phyloP scores from a whole-genome alignment of 2,329 filamentous ascomycete species.

The Pseudogymnoascus sp. region DNA sequence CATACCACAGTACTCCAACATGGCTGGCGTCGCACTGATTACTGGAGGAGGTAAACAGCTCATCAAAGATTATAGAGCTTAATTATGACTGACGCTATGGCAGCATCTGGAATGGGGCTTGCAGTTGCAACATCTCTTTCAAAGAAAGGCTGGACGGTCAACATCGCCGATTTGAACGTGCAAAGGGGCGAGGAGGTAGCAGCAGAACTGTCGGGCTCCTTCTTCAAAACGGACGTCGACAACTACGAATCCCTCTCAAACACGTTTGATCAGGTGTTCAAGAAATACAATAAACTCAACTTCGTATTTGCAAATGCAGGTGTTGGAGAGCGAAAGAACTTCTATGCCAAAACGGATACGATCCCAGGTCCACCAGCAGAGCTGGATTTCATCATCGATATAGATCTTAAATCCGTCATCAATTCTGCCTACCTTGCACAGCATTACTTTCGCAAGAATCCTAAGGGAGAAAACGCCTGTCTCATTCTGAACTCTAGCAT shows the following conservation, averaged over 20 bases:
- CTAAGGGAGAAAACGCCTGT: neutral
- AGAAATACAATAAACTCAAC: neutral
- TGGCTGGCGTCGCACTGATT: constrained; percentile 10
- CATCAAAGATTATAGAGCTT: neutral
- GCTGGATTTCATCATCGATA: neutral
- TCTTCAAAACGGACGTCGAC: constrained; percentile 10
- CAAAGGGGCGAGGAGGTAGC: constrained; percentile 9
- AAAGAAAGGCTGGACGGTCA: constrained; percentile 11
- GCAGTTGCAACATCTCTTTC: constrained; percentile 11
- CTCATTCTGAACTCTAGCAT: constrained; percentile 10
- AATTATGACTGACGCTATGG: neutral
- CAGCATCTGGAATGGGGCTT: constrained; percentile 12
- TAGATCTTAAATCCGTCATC: neutral
- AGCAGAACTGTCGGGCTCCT: neutral
- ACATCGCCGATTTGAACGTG: constrained; percentile 9
- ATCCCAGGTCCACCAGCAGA: neutral
- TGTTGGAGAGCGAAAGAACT: constrained; percentile 11
- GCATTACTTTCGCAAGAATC: neutral
- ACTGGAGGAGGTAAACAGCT: constrained; percentile 11
- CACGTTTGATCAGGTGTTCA: constrained; percentile 5
- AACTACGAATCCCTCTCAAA: constrained; percentile 10
- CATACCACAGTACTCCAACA: neutral
- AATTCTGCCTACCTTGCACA: neutral
- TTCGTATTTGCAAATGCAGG: constrained; percentile 15
- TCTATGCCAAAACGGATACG: constrained; percentile 9